phyloP scores from a whole-genome alignment of 352 stramenopile species.

The Globisporangium camurandrum region DNA sequence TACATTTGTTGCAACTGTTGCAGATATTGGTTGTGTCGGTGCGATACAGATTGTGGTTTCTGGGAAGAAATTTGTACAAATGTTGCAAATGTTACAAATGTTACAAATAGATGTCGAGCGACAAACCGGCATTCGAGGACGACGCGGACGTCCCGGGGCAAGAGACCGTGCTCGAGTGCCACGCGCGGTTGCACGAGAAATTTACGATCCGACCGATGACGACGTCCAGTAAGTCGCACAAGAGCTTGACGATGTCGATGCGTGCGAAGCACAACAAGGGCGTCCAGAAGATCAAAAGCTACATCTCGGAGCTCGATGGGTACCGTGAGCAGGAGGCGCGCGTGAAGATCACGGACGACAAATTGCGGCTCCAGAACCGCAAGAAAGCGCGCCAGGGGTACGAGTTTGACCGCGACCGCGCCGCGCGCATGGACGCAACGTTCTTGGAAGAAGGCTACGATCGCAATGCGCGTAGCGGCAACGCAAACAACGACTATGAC shows the following conservation, averaged over 20 bases:
- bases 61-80: not conserved
- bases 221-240: slow-evolving; percentile 77
- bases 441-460: slow-evolving; percentile 81
- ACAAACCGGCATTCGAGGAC: slow-evolving; percentile 55
- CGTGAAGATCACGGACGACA: slow-evolving; percentile 82
- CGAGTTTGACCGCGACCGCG: slow-evolving; percentile 71
- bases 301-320: slow-evolving; percentile 82
- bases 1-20: not conserved
- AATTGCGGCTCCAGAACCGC: slow-evolving; percentile 73
- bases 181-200: slow-evolving; percentile 74
- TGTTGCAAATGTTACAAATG: not conserved
- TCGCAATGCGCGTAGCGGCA: slow-evolving; percentile 4
- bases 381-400: slow-evolving; percentile 81
- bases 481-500: slow-evolving; percentile 48
- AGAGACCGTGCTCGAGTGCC: slow-evolving; percentile 78
- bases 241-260: slow-evolving; percentile 86
- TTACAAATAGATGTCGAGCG: slow-evolving; percentile 38
- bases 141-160: slow-evolving; percentile 51
- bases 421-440: slow-evolving; percentile 69
- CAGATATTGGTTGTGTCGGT: too few relatives aligned
- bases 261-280: slow-evolving; percentile 86
- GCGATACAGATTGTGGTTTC: not conserved
- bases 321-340: slow-evolving; percentile 76
- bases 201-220: slow-evolving; percentile 85
- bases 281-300: slow-evolving; percentile 79